phyloP scores from a whole-genome alignment of 495 filamentous ascomycete genomes.

The Penicillium desertorum region DNA sequence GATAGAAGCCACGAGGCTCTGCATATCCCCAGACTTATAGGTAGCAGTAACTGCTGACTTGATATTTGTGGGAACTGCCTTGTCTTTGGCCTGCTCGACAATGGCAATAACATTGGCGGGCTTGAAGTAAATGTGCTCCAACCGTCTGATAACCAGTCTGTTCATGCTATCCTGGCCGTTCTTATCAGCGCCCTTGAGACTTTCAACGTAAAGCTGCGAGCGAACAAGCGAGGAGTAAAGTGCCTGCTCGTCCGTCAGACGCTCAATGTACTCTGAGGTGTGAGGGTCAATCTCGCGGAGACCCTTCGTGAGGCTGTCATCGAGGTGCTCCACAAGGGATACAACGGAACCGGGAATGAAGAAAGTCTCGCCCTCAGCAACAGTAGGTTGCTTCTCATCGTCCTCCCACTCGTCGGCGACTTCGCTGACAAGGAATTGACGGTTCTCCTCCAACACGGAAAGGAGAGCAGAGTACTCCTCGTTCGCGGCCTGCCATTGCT shows the following conservation, averaged over 20 bases:
- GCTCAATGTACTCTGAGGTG: conserved; percentile 97
- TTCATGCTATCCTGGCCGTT: conserved; percentile 83
- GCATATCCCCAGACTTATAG: conserved; percentile 58
- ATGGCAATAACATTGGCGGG: conserved; percentile 89
- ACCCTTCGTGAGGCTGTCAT: conserved; percentile 95
- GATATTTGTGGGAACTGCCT: conserved; percentile 66
- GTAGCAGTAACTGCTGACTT: conserved; percentile 82
- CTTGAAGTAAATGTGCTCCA: conserved; percentile 99
- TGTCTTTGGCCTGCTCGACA: conserved; percentile 90
- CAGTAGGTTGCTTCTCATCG: conserved; percentile 83
- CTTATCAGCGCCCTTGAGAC: conserved; percentile 64
- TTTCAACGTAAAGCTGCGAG: conserved; percentile 82
- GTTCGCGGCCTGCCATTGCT: conserved; percentile 96
- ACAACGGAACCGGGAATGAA: conserved; percentile 91
- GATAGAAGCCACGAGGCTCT: conserved; percentile 76
- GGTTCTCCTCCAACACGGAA: conserved; percentile 72
- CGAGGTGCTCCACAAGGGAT: conserved; percentile 90
- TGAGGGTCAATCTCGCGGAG: conserved; percentile 97
- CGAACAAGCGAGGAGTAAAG: conserved; percentile 91
- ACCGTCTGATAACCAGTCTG: conserved; percentile 84
- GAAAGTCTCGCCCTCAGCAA: conserved; percentile 69
- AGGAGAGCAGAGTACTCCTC: conserved; percentile 77
- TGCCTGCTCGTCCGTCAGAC: conserved; percentile 85
- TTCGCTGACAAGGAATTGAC: conserved; percentile 80
- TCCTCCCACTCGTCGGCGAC: conserved; percentile 98